Evolutionary conservation across 1,284 basidiomycete species (phyloP), one percentile per base, ranked within the genome.

Genomic region (Irpex sp.): DNA sequence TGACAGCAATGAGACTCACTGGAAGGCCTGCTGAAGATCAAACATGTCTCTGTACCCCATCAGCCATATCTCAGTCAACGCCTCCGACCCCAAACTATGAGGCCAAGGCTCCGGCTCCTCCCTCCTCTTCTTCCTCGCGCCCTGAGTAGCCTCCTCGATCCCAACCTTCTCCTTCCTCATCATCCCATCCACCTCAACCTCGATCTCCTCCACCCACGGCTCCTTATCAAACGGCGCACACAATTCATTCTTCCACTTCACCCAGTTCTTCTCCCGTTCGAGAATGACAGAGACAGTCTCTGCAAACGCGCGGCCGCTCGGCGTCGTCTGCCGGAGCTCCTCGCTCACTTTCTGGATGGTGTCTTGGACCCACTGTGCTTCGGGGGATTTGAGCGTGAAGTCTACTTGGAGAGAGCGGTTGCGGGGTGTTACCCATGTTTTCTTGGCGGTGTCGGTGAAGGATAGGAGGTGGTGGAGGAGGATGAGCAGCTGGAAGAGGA

Each of bases 401-500:
- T 91, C 88, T 79, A 91, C 87, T 63, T 91, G 89, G 4, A 92
- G 77, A 14, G 88, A 88, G 58, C 88, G 82, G 69, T 91, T 90
- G 36, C 84, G 82, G 2, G 79, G 69, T 7, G 82, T 80, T 4
- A 78, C 74, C 86, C 86, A 90, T 39, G 77, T 73, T 1, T 80
- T 77, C 67, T 92, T 91, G 6, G 84, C 82, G 0, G 81, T 65
- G 63, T 87, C 86, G 0, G 91, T 92, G 72, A 93, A 93, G 3
- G 80, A 85, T 19, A 90, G 79, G 28, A 96, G 80, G 71, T 94
- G 92, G 61, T 90, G 83, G 54, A 94, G 82, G 5, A 94, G 80
- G 58, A 96, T 91, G 42, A 95, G 79, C 12, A 94, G 79, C 71
- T 96, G 94, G 67, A 95, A 87, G 28, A 96, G 79, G 70, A 95